Conservation (phyloP, 306 rosid genomes). For the Lathyrus aphaca region DNA sequence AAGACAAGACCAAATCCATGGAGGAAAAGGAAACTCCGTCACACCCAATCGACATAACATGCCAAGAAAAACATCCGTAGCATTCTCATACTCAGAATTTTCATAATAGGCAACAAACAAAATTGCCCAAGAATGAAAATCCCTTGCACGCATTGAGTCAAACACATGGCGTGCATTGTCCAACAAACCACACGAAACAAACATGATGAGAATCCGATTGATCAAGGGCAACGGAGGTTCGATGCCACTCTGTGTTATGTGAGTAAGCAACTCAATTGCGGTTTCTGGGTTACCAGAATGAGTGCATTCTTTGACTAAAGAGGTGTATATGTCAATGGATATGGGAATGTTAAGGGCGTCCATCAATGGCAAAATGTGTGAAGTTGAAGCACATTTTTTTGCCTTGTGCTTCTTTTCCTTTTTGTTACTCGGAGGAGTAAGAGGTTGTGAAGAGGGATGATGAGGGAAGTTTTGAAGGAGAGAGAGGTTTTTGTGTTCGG, state of each 20-base stretch:
- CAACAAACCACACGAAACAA: conserved; percentile 46
- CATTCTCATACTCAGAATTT: conserved; percentile 37
- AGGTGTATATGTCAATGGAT: conserved; percentile 52
- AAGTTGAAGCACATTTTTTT: conserved; percentile 39
- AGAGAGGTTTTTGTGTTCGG: conserved; percentile 26
- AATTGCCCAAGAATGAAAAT: conserved; percentile 62
- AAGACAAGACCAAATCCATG: conserved; percentile 55
- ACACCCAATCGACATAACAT: conserved; percentile 45
- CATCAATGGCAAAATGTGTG: conserved; percentile 54
- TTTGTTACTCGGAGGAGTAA: background rate
- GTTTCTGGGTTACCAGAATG: conserved; percentile 40
- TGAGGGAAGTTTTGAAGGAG: background rate
- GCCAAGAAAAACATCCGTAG: conserved; percentile 28
- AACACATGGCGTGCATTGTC: conserved; percentile 46
- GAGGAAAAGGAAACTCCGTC: conserved; percentile 42
- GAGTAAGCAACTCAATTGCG: conserved; percentile 46
- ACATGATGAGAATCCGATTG: conserved; percentile 53
- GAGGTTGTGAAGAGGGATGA: conserved; percentile 27
- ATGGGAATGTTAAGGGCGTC: conserved; percentile 47
- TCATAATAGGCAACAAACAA: conserved; percentile 47
- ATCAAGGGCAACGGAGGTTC: conserved; percentile 36
- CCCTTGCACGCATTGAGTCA: conserved; percentile 39
- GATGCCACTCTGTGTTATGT: conserved; percentile 41
- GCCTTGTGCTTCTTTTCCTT: background rate
- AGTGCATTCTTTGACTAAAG: conserved; percentile 56